A percentile compares a stretch with the other conserved stretches of the same genome.
Conservation (phyloP, 2,329 filamentous ascomycete genomes). For the Epichloe amarillans region DNA sequence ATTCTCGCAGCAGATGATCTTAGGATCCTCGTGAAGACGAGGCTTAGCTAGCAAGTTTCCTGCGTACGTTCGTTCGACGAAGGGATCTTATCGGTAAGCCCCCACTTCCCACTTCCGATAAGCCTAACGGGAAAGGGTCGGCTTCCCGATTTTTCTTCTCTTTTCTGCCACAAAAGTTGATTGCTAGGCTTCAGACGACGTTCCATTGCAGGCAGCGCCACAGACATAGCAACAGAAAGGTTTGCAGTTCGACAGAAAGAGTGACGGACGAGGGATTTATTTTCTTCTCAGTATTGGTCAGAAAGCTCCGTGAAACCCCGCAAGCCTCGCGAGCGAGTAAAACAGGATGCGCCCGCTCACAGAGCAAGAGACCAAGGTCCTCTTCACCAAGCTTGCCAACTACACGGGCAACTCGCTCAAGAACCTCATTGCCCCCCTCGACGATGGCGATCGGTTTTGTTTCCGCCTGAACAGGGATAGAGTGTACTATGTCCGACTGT, state of each 20-base stretch:
- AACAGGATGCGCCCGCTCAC: constrained; percentile 66
- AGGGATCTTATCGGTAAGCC: not conserved
- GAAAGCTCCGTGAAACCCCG: not conserved
- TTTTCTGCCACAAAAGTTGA: not conserved
- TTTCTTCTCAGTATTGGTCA: too few relatives aligned
- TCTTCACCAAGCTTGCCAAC: constrained; percentile 86
- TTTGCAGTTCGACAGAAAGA: not conserved
- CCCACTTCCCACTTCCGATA: constrained; percentile 4
- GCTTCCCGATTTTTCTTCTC: constrained; percentile 1
- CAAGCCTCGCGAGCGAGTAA: not conserved
- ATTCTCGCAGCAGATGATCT: too few relatives aligned
- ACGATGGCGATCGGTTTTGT: constrained; percentile 65
- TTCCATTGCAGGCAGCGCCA: not conserved
- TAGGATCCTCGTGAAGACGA: not conserved
- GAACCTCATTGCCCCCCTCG: constrained; percentile 64
- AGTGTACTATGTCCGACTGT: constrained; percentile 85
- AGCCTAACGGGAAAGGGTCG: not conserved
- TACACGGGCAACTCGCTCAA: constrained; percentile 83
- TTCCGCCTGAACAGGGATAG: constrained; percentile 73
- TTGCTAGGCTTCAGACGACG: not conserved
- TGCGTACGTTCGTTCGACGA: not conserved
- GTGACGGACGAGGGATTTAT: too few relatives aligned
- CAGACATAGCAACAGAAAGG: not conserved
- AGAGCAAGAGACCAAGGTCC: constrained; percentile 62
- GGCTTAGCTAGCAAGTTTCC: not conserved